Evolutionary conservation across 331 rosid genomes (phyloP), one percentile per base, ranked within the genome.

Genomic region (Quercus phellos): DNA sequence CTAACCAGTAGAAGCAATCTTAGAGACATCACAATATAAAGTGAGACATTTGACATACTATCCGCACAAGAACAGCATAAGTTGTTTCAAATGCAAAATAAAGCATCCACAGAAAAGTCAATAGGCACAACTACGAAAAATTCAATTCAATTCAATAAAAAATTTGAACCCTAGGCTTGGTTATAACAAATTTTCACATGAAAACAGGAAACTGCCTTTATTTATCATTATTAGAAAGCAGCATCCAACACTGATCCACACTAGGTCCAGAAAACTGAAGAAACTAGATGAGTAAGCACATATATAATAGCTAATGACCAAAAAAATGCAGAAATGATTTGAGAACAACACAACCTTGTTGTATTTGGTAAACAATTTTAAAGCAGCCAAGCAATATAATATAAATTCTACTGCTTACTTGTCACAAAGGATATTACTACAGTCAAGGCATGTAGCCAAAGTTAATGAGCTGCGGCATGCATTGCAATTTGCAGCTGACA

Each of bases 381-480:
- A 42, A 70, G 51, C 64, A 74, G 29, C 32, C 22, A 69, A 59
- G 78, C 2, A 53, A 26, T 22, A 71, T 74, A 64, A 29, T 75
- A 77, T 4, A 71, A 61, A 68, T 68, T 27, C 19, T 71, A 58
- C 30, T 84, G 82, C 97, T 84, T 84, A 89, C 98, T 86, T 87
- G 86, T 93, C 98, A 77, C 98, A 93, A 56, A 89, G 81, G 75
- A 84, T 85, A 71, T 77, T 79, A 64, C 85, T 83, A 80, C 98
- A 93, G 79, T 90, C 89, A 53, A 93, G 88, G 88, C 98, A 93
- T n/a, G 95, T 90, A 51, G 93, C 97, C 84, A 93, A 86, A 90
- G 79, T 88, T 64, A 81, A 70, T 55, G 92, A 81, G 78, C 85
- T 82, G 77, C 43, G 79, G 83, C 97, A 93, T 64, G 42, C 89